phyloP scores from a whole-genome alignment of 2,329 filamentous ascomycete species.

The Aschersonia sp. region DNA sequence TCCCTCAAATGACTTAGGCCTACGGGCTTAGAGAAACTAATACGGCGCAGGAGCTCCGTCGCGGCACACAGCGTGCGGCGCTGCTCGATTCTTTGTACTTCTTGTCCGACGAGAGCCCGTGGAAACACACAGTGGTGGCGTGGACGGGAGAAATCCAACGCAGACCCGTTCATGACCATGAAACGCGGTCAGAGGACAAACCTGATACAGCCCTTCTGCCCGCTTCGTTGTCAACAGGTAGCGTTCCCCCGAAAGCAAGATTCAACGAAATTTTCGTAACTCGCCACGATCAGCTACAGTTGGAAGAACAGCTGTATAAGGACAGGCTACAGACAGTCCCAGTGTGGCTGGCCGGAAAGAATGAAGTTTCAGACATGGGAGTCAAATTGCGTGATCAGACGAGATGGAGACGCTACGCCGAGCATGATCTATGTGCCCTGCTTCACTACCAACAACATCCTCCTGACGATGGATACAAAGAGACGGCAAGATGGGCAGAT shows the following conservation, averaged over 20 bases:
- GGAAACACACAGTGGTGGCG: conserved; percentile 82
- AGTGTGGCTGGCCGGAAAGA: conserved; percentile 74
- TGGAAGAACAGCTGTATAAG: conserved; percentile 59
- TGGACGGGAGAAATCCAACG: conserved; percentile 75
- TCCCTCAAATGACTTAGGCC: background rate
- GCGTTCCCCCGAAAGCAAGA: background rate
- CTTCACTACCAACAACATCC: conserved; percentile 93
- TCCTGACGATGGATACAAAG: conserved; percentile 66
- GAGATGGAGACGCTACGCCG: conserved; percentile 77
- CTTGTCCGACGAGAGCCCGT: conserved; percentile 66
- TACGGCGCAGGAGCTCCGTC: conserved; percentile 1
- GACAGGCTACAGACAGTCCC: conserved; percentile 67
- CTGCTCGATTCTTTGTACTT: conserved; percentile 81
- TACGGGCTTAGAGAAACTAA: background rate
- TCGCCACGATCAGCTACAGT: conserved; percentile 51
- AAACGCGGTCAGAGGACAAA: background rate
- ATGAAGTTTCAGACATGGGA: conserved; percentile 31
- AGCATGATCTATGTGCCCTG: conserved; percentile 79
- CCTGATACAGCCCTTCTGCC: background rate
- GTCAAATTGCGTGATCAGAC: conserved; percentile 65
- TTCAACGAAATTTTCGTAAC: conserved; percentile 19
- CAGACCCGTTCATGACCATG: conserved; percentile 10
- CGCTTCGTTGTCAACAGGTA: background rate
- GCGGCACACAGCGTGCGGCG: conserved; percentile 69
- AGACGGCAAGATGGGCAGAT: conserved; percentile 77